A percentile compares a stretch with the other conserved stretches of the same genome.
Conservation (phyloP, 352 stramenopile genomes). For the Blastocystis sp. region DNA sequence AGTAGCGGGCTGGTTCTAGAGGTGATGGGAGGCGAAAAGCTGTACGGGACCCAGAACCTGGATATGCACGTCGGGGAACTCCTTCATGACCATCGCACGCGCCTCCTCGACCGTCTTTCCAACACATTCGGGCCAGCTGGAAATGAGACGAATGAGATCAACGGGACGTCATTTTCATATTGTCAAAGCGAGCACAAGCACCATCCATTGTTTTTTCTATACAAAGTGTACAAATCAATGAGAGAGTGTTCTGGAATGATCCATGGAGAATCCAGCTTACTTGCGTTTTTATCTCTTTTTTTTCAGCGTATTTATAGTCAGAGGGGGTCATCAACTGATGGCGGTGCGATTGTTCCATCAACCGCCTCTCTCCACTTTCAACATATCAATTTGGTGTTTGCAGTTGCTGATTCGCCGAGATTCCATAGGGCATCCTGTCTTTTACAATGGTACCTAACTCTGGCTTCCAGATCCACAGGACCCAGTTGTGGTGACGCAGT, state of each 20-base stretch:
- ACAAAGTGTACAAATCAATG: neutral
- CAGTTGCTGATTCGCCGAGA: too few species aligned
- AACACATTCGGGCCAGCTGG: constrained; percentile 26
- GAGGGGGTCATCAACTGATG: too few species aligned
- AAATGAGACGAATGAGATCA: neutral
- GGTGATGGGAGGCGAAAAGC: neutral
- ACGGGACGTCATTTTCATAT: constrained; percentile 39
- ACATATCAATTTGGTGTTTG: too few species aligned
- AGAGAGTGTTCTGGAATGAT: too few species aligned
- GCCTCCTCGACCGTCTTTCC: constrained; percentile 33
- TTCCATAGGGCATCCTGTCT: neutral
- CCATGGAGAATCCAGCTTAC: too few species aligned
- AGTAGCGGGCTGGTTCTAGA: neutral
- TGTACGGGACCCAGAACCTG: constrained; percentile 1
- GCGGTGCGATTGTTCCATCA: too few species aligned
- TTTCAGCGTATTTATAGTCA: too few species aligned
- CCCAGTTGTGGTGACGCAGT: neutral
- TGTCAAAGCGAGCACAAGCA: too few species aligned
- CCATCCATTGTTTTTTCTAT: neutral
- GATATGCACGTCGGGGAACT: constrained; percentile 19
- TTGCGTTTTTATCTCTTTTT: too few species aligned
- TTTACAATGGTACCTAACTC: neutral
- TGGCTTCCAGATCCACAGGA: neutral
- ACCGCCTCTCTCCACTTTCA: too few species aligned
- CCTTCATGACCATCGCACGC: neutral